Evolutionary conservation across 2,329 filamentous ascomycete species (phyloP), one percentile per base, ranked within the genome.

Genomic region (Hypoxylon sp.): DNA sequence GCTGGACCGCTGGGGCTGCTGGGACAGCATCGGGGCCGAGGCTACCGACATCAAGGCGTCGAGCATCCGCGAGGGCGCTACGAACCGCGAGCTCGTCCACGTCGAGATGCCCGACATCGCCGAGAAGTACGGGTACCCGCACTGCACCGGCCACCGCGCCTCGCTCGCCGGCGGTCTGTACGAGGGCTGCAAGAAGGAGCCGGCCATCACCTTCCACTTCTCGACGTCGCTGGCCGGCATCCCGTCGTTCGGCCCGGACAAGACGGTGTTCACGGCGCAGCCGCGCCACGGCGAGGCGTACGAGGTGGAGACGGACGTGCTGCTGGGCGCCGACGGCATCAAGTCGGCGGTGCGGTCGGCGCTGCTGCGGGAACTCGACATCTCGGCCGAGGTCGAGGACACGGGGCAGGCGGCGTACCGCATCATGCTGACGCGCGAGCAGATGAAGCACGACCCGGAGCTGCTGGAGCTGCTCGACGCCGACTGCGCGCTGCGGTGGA

Each of bases 351-450:
- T 78, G 17, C 78, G 83, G 26, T 75, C 78, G 6, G 75, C 81
- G 31, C 79, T 91, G 71, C 80, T 90, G 1, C 73, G 78, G 29
- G 74, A 78, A 37, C 74, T 85, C 1, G 78, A 80, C 38, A 76
- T 81, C 60, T 72, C 75, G 4, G 81, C 81, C 18, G 78, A 84
- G 50, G 83, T 88, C 65, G 78, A 85, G 57, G 88, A 91, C 58
- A 91, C 89, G 0, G 85, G 88, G 3, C 88, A 92, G 75, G 90
- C 90, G 0, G 88, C 89, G 2, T 93, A 93, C 77, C 84, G 90
- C 10, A 90, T 93, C 73, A 89, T 93, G 84, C 80, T 93, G 15
- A 83, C 82, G 1, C 84, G 89, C 10, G 81, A 84, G 24, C 80
- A 88, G 56, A 89, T 93, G 83, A 74, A 80, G 53, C 65, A 82